These are phyloP conservation scores for Gossypium mustelinum DNA, from an alignment of 345 rosid species.

Conservation along the genomic window DNA sequence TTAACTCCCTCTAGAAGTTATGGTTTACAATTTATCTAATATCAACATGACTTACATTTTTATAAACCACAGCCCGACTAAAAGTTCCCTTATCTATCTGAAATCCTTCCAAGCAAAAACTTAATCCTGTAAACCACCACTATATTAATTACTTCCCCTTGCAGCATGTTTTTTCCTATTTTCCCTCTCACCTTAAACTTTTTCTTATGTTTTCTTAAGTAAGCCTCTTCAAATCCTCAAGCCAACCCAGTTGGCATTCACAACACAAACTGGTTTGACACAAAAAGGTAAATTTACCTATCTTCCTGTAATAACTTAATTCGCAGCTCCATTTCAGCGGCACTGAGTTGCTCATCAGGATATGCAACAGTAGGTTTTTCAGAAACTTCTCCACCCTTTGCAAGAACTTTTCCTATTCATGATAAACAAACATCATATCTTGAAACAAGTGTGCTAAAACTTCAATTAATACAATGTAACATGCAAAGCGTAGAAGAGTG, in stretches of 20 bases:
- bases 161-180: not conserved
- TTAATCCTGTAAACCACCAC: not conserved
- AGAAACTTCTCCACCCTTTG: slow-evolving; percentile 57
- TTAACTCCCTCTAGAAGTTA: not conserved
- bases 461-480: not conserved
- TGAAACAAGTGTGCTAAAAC: slow-evolving; percentile 14
- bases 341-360: slow-evolving; percentile 67
- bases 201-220: not conserved
- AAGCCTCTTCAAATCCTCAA: not conserved
- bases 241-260: not conserved
- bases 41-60: not conserved
- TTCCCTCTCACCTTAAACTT: not conserved
- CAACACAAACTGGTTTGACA: not conserved
- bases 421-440: slow-evolving; percentile 16
- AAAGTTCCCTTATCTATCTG: not conserved
- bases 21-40: not conserved
- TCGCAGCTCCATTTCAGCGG: slow-evolving; percentile 60
- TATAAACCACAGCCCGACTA: not conserved
- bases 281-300: slow-evolving; percentile 40
- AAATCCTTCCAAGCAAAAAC: not conserved
- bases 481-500: not conserved
- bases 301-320: slow-evolving; percentile 68
- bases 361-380: slow-evolving; percentile 34
- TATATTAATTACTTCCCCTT: slow-evolving; percentile 1
- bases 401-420: slow-evolving; percentile 59